Evolutionary conservation across 495 filamentous ascomycete species (phyloP).

Genomic region (Cudoniella acicularis): DNA sequence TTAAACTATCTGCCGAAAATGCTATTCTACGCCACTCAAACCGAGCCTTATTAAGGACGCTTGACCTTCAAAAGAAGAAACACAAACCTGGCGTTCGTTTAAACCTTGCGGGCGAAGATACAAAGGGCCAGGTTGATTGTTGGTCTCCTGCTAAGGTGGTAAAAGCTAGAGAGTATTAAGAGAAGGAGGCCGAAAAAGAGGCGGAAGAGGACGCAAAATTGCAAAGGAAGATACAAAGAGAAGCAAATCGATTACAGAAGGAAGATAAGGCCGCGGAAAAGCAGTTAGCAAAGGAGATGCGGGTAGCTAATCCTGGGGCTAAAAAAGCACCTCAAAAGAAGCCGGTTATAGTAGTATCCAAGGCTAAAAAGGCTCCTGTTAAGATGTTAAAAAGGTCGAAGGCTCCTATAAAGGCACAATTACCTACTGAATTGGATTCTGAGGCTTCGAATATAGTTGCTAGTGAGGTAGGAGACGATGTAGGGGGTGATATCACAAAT

Average conservation of each 20-base stretch:
- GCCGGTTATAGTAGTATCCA: neutral
- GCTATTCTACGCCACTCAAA: neutral
- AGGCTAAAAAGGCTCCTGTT: no score
- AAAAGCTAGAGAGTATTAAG: neutral
- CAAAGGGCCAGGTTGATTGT: neutral
- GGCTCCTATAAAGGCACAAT: no score
- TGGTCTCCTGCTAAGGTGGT: slow-evolving; percentile 1
- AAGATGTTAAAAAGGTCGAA: no score
- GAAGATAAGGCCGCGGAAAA: neutral
- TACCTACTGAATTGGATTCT: no score
- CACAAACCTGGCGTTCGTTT: neutral
- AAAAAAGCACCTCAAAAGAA: neutral
- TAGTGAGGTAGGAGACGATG: no score
- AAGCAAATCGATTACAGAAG: no score
- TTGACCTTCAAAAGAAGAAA: slow-evolving; percentile 7
- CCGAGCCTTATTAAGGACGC: neutral
- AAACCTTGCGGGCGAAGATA: slow-evolving; percentile 1
- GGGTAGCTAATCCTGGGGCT: neutral
- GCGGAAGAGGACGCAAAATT: neutral
- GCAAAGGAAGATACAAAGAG: neutral
- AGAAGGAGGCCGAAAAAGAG: slow-evolving; percentile 5
- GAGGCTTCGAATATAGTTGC: no score
- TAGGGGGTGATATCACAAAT: no score
- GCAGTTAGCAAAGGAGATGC: no score
- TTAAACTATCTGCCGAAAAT: neutral